Evolutionary conservation across 164 flowering plant genomes (phyloP), one percentile per base, ranked within the genome.

Genomic region (Stephania japonica): DNA sequence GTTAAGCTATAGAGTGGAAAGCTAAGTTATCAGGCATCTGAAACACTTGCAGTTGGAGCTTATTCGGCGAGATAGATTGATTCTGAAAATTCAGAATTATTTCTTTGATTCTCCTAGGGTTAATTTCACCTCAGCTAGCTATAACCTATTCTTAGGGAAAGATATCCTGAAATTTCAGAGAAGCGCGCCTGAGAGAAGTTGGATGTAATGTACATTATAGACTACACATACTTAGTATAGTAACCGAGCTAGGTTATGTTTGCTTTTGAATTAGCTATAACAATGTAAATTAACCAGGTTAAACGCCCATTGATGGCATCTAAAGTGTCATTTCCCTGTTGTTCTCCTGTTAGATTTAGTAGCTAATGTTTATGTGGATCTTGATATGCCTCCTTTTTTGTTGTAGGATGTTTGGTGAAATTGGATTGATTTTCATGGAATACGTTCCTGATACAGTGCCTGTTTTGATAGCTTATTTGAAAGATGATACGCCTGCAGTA

Each of bases 401-500:
- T 56, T 75, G 76, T 76, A 95, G 99, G 90, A 83, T 93, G 66
- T 68, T 89, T 80, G 96, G 97, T 81, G 90, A 87, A 77, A 82
- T 95, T 81, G 98, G 98, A 72, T 77, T 84, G 76, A 84, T 78
- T 83, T 85, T 87, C 78, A 14, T 80, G 61, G 89, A 90, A 12
- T 83, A 86, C 42, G 56, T 93, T 71, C 93, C 96, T 73, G 91
- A 89, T 75, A 87, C 90, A 42, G 82, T 89, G 43, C 97, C 96
- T 43, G 84, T 86, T 75, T 78, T 93, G 74, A 81, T 83, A 27
- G 32, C 79, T 61, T 82, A 84, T 26, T 53, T 92, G 79, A 78
- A 87, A 70, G 99, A 95, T 81, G 86, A 56, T 69, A 82, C 92
- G 42, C 99, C 98, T 4, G 93, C 99, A 73, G 99, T 95, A 74